Base-by-base conservation (phyloP, 2,329 filamentous ascomycete genomes). In the Penicillium freii region DNA sequence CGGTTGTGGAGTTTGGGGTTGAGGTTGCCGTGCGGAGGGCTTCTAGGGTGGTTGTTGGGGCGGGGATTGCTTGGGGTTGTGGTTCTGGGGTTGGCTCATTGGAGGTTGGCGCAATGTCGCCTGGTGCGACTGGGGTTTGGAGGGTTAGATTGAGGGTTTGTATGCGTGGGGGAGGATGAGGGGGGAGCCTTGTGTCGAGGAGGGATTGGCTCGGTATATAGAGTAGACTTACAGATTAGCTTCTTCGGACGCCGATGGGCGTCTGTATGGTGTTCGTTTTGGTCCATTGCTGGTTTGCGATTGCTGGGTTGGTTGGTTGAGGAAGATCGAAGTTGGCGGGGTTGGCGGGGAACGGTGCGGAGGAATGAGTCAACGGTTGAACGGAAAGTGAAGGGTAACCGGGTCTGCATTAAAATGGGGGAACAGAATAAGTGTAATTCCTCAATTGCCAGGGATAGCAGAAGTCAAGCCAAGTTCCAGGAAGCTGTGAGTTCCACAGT, bases 91-190 rank as follows among this genome's bases (percentile, higher is more conserved):
- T 27, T 48, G 62, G 54, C 48, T 64, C 59, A 3, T 62, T 58
- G 17, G 64, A 53, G 7, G 57, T 65, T 31, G 60, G 61, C 55
- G 67, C 59, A 57, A 77, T 76, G 55, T 78, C 75, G n/a, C 75
- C 75, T 25, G 75, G 75, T 11, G 75, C 75, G 54, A 78, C 75
- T 78, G n/a, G 29, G 42, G 15, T 6, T 33, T 34, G 38, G 29
- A 8, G 29, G 19, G 56, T 66, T 47, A 66, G 60, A n/a, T 51
- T 43, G 36, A 11, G 31, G 34, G 34, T 17, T 58, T 44, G 45
- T n/a, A 43, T 44, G 29, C 1, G 5, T 29, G 15, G 36, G 51
- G 34, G 25, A 33, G 42, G 19, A 15, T 53, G 55, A 40, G 31
- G 31, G 19, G 19, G 39, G 9, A 34, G 15, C 27, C 15, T 25